Percentiles rank a stretch among this genome's conserved stretches.
Conservation (phyloP, 805 yeast genomes). For the Lachancea kluyveri region DNA sequence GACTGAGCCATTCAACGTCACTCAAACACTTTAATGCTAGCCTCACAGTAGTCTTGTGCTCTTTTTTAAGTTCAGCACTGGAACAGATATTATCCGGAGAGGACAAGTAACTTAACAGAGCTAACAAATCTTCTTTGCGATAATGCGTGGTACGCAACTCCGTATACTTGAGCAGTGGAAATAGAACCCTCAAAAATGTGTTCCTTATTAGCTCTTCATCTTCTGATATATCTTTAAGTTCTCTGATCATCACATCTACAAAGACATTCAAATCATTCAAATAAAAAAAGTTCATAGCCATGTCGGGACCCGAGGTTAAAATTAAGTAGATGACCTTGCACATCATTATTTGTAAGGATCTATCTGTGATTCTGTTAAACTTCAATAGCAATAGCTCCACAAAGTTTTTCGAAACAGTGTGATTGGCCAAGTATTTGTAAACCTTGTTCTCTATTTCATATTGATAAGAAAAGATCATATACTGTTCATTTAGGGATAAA, state of each 20-base stretch:
- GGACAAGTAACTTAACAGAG: constrained; percentile 44
- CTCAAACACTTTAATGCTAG: constrained; percentile 36
- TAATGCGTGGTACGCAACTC: constrained; percentile 53
- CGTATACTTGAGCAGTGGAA: constrained; percentile 63
- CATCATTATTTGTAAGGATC: constrained; percentile 67
- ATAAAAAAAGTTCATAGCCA: constrained; percentile 63
- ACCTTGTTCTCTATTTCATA: constrained; percentile 41
- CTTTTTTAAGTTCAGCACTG: constrained; percentile 15
- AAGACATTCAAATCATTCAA: constrained; percentile 80
- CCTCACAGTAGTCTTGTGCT: constrained; percentile 35
- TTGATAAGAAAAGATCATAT: constrained; percentile 51
- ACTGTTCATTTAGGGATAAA: constrained; percentile 80
- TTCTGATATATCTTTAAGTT: constrained; percentile 61
- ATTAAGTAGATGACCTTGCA: constrained; percentile 71
- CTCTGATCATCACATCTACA: constrained; percentile 77
- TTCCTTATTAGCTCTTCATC: constrained; percentile 54
- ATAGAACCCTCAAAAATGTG: constrained; percentile 66
- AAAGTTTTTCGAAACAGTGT: constrained; percentile 44
- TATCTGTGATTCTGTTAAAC: constrained; percentile 69
- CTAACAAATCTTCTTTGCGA: constrained; percentile 47
- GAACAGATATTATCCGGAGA: constrained; percentile 22
- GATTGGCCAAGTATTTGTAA: constrained; percentile 44
- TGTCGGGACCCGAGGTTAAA: constrained; percentile 48
- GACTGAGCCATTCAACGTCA: constrained; percentile 30
- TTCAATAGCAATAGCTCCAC: constrained; percentile 66